Percentiles rank a stretch among this genome's conserved stretches.
phyloP scores from a whole-genome alignment of 805 yeast genomes.

The Saccharomycopsis sp. region DNA sequence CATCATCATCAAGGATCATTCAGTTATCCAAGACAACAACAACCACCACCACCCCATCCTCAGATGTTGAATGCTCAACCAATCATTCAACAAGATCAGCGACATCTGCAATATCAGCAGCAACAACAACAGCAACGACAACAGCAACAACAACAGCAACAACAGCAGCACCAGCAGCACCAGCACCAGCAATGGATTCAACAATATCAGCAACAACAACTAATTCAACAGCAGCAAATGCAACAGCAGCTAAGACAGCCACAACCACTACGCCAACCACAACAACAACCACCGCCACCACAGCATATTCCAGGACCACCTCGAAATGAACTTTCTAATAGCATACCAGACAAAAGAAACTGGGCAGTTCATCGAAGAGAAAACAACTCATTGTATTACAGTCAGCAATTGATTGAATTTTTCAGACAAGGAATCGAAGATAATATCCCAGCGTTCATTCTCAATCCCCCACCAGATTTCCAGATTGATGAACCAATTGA shows the following conservation, averaged over 20 bases:
- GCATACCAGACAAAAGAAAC: background rate
- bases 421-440: conserved; percentile 21
- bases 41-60: conserved; percentile 1
- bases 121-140: conserved; percentile 20
- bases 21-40: conserved; percentile 4
- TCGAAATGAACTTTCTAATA: background rate
- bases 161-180: conserved; percentile 2
- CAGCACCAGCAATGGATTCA: background rate
- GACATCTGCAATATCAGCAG: conserved; percentile 24
- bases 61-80: background rate
- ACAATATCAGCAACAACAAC: conserved; percentile 3
- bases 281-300: conserved; percentile 4
- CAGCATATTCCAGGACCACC: background rate
- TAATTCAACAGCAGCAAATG: conserved; percentile 2
- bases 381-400: conserved; percentile 4
- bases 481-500: conserved; percentile 65
- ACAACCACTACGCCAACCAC: background rate
- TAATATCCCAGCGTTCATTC: conserved; percentile 30
- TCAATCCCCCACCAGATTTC: conserved; percentile 56
- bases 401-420: conserved; percentile 15
- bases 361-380: background rate
- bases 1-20: conserved; percentile 7
- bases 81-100: conserved; percentile 14
- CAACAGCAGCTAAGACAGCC: background rate
- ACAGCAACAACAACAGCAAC: conserved; percentile 9